Base-by-base conservation (phyloP, 257 asterid genomes). In the Fraxinus cuspidata region DNA sequence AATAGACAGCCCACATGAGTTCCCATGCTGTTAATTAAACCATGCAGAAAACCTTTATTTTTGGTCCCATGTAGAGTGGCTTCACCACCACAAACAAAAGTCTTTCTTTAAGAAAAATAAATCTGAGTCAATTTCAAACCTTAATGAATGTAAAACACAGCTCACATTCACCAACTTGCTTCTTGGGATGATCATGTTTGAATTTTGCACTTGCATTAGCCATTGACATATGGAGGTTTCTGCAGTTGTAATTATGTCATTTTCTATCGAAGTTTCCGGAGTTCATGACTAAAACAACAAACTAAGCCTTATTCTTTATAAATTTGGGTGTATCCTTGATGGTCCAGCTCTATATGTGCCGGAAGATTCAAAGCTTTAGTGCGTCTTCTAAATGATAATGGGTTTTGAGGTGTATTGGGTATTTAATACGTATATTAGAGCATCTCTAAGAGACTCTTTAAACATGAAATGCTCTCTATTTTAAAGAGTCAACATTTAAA, bases 1-100 rank as follows among this genome's bases (percentile, higher is more conserved):
- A 16, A 67, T 63, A 84, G 87, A 86, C 96, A 90, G 72, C 86
- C 89, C 94, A 90, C 88, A 92, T 90, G 97, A 86, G 87, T 60
- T 80, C 96, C 97, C 96, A 90, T 89, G 90, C 91, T 83, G 87
- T 81, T 79, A 75, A 82, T 80, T 78, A 84, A 87, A 80, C 81
- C 85, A 78, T 82, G 82, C 82, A 81, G 83, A 79, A 82, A 80
- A 56, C 77, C 76, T 75, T 80, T 76, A 83, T 79, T 79, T 80
- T 77, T 84, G 85, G 82, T 90, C 93, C 86, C 69, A 84, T 85
- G 74, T 56, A 82, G 65, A 75, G 72, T 71, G 83, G 87, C 87
- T 85, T 86, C 85, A 87, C 79, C 86, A 84, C 91, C 91, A 84
- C 92, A 86, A 29, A 85, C 67, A 73, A 56, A 63, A 56, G 67